Conservation (phyloP, 192 early-diverging fungal species). For the Chytriomyces sp. region DNA sequence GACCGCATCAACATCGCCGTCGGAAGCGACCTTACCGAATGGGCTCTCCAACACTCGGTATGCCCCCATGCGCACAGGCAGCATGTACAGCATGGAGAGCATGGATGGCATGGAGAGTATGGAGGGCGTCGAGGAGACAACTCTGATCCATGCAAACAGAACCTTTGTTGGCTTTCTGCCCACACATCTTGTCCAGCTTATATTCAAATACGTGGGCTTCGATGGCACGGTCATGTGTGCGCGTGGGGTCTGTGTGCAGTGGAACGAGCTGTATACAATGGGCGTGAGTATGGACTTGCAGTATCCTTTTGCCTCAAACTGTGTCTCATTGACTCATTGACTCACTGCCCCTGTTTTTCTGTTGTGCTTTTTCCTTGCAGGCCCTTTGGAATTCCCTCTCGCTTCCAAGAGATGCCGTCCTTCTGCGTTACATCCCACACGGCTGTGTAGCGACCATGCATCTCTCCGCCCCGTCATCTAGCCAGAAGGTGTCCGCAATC, state of each 20-base stretch:
- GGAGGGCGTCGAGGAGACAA: not conserved
- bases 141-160: not conserved
- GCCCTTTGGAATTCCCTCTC: not conserved
- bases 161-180: constrained; percentile 2
- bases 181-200: not conserved
- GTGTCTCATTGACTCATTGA: not conserved
- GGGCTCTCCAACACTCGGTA: not conserved
- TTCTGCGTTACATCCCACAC: constrained; percentile 24
- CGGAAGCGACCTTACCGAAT: no score
- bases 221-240: constrained; percentile 3
- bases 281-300: not conserved
- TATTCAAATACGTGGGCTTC: constrained; percentile 1
- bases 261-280: constrained; percentile 11
- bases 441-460: not conserved
- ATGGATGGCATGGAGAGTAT: constrained; percentile 2
- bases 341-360: not conserved
- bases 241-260: constrained; percentile 14
- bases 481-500: not conserved
- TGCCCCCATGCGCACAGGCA: not conserved
- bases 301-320: not conserved
- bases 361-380: not conserved
- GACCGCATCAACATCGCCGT: no score
- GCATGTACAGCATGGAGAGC: not conserved
- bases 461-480: not conserved
- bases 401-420: constrained; percentile 1